Conservation (phyloP, 176 grass and related monocot species). For the Aegilops speltoides region DNA sequence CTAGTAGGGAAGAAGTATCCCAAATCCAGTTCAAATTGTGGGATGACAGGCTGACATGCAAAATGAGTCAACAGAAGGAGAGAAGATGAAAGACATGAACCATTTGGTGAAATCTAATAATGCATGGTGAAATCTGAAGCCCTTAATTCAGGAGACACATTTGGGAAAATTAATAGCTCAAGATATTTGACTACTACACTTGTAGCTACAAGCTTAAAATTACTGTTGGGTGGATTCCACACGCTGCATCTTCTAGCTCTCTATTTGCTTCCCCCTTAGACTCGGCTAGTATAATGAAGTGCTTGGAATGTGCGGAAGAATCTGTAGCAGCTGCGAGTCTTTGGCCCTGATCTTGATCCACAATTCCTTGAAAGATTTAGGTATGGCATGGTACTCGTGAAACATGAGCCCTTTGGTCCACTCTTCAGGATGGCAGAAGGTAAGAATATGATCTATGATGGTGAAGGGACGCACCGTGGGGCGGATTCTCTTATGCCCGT, state of each 20-base stretch:
- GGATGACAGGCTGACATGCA: too few species aligned
- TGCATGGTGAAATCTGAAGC: too few species aligned
- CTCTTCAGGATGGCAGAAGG: background rate
- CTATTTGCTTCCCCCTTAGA: background rate
- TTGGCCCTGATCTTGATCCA: background rate
- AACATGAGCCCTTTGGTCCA: background rate
- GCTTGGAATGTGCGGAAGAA: background rate
- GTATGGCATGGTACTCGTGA: background rate
- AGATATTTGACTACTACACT: too few species aligned
- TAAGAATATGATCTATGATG: background rate
- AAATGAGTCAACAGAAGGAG: too few species aligned
- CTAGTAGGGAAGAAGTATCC: too few species aligned
- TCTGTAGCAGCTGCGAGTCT: background rate
- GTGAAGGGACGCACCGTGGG: background rate
- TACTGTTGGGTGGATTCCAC: too few species aligned
- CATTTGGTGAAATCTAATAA: too few species aligned
- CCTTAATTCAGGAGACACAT: too few species aligned
- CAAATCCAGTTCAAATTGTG: too few species aligned
- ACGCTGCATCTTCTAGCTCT: background rate
- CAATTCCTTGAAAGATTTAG: background rate
- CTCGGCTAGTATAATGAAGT: background rate
- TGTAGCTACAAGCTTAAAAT: too few species aligned
- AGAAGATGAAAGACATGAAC: too few species aligned
- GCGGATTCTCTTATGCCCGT: background rate
- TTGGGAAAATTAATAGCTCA: too few species aligned